Evolutionary conservation across 257 asterid species (phyloP).

Genomic region (Osmanthus fragrans): DNA sequence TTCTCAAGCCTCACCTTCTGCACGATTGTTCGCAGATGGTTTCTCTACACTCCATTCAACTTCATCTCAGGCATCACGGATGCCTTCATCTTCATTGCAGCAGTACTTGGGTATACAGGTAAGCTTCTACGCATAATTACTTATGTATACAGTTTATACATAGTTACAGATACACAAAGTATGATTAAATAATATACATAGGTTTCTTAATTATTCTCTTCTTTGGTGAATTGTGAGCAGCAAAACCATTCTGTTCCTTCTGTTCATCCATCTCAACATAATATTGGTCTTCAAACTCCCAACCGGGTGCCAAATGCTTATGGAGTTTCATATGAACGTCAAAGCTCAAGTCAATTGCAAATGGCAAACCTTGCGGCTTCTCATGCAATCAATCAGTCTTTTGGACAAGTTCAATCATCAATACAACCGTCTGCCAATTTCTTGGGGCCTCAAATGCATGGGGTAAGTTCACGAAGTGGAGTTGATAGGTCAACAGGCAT

Average conservation of each 20-base stretch:
- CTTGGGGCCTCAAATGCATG: constrained; percentile 30
- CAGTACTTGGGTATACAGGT: constrained; percentile 46
- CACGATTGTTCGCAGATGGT: constrained; percentile 19
- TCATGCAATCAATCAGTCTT: constrained; percentile 36
- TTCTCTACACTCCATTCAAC: constrained; percentile 27
- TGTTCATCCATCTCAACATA: constrained; percentile 35
- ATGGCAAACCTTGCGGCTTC: constrained; percentile 28
- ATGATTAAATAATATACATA: not conserved
- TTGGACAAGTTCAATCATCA: constrained; percentile 31
- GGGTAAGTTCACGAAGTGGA: constrained; percentile 32
- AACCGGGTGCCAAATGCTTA: constrained; percentile 38
- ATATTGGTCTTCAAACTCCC: constrained; percentile 30
- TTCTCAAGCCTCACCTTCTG: constrained; percentile 41
- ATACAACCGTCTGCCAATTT: constrained; percentile 30
- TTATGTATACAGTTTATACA: not conserved
- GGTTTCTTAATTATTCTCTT: constrained; percentile 19
- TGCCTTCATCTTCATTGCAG: constrained; percentile 34
- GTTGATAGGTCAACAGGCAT: constrained; percentile 21
- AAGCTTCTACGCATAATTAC: not conserved
- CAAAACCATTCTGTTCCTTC: constrained; percentile 27
- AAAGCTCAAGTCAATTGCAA: constrained; percentile 28
- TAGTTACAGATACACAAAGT: no score
- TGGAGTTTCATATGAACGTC: constrained; percentile 33
- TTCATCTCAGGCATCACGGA: constrained; percentile 32
- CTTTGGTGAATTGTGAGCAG: constrained; percentile 31